A percentile compares a stretch with the other conserved stretches of the same genome.
These are phyloP conservation scores for Nasturtium officinale DNA, from an alignment of 345 rosid genomes.

Conservation along the genomic window DNA sequence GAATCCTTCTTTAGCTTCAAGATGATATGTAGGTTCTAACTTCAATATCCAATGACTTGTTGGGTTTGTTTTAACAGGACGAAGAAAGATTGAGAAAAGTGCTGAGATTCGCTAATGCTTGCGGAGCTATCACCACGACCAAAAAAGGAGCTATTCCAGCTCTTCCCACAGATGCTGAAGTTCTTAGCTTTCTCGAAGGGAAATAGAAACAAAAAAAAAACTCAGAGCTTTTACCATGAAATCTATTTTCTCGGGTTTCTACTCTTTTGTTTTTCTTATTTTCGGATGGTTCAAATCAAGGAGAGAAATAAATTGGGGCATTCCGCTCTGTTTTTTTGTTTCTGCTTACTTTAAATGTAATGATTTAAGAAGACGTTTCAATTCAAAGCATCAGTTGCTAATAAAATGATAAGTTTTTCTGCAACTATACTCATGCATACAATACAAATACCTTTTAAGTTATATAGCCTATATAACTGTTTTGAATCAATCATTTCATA, in stretches of 20 bases:
- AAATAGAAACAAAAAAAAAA: conserved; percentile 23
- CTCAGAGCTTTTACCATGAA: conserved; percentile 28
- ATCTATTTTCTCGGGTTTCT: conserved; percentile 12
- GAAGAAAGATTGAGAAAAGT: conserved; percentile 77
- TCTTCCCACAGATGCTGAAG: conserved; percentile 71
- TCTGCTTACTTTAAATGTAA: conserved; percentile 33
- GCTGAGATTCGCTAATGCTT: conserved; percentile 79
- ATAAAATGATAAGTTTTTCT: conserved; percentile 22
- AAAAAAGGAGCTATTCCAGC: conserved; percentile 99
- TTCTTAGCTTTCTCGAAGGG: conserved; percentile 49
- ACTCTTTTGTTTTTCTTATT: conserved; percentile 29
- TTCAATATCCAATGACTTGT: not conserved
- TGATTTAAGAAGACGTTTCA: conserved; percentile 28
- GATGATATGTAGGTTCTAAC: not conserved
- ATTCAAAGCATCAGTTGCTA: conserved; percentile 30
- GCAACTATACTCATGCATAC: conserved; percentile 3
- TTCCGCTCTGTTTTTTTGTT: conserved; percentile 24
- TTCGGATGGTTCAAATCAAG: conserved; percentile 4
- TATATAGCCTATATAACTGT: not conserved
- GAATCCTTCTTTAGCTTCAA: not conserved
- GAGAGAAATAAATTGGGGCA: conserved; percentile 47
- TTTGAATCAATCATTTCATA: not conserved
- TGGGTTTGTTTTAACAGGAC: conserved; percentile 46
- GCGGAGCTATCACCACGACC: conserved; percentile 99
- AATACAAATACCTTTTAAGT: not conserved